Evolutionary conservation across 1,284 basidiomycete genomes (phyloP), one percentile per base, ranked within the genome.

Genomic region (Marasmius sp.): DNA sequence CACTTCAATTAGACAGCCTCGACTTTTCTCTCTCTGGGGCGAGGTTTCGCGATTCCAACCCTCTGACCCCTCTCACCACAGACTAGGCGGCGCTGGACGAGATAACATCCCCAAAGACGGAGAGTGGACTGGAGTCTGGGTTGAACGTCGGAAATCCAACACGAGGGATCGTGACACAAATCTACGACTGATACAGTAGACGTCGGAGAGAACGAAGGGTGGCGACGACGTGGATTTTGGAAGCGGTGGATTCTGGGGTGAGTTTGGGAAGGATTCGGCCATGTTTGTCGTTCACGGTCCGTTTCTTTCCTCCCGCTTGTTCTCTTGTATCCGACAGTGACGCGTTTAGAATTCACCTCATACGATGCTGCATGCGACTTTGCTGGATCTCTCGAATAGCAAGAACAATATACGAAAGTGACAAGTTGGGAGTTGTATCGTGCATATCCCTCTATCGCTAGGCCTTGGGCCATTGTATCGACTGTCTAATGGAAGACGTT

Each of bases 51-150:
- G 79, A 80, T 3, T 62, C 71, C 1, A 83, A 86, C 68, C 71
- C 67, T 12, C 62, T 69, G 49, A 75, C 71, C 52, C 82, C 84
- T 0, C 45, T 43, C 12, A 43, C 45, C 16, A 47, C 16, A n/a
- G 69, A 71, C 1, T 88, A 83, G 83, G 73, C 81, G 1, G 85
- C 86, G 2, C 69, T 83, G 37, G 88, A 88, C 69, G 85, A 88
- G 67, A 72, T 88, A 57, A 78, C 80, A 27, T 78, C 81, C 36
- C 77, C 74, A 51, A 49, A 14, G 11, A 3, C 18, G 14, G 48
- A n/a, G 27, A 49, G 18, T 20, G 48, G 27, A 47, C 45, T 47
- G n/a, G n/a, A n/a, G n/a, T n/a, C n/a, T n/a, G 16, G 45, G 45
- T 2, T 27, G 27, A 27, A 27, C 5, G 27, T 27, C 27, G 45